Evolutionary conservation across 495 filamentous ascomycete genomes (phyloP), one percentile per base, ranked within the genome.

Genomic region (Evernia prunastri): DNA sequence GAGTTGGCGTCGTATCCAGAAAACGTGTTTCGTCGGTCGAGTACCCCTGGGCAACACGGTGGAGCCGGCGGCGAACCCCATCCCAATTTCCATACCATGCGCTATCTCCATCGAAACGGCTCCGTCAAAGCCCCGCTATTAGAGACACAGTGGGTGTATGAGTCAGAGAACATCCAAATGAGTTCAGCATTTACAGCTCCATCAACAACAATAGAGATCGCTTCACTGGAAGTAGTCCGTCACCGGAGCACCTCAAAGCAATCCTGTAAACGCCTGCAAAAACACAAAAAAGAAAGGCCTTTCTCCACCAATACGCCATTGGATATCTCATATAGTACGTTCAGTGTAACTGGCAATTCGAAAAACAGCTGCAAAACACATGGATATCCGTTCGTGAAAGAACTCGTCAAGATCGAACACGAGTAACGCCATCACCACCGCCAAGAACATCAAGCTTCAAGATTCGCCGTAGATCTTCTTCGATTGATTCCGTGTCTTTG

Each of bases 401-500:
- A 9, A 17, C 9, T n/a, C 18, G 29, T 66, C 60, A 56, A 67
- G 66, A 66, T 42, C 70, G 68, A 59, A 79, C 63, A 47, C 69
- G 57, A 42, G 68, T 56, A 40, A 72, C 66, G 45, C 58, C 59
- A 36, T 66, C 65, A 58, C 63, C 65, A 58, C 63, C 67, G 29
- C 40, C 27, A 43, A 68, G 45, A 33, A 71, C 72, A 67, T 79
- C 75, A 64, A 84, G 69, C 63, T 83, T 82, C 72, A 84, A 67
- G 45, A 83, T 78, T 25, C 80, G 73, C n/a, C 80, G 78, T 49
- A 84, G 66, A 72, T 83, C 79, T 69, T 82, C 78, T 70, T 83
- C 81, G 65, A 84, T 81, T 45, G 76, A 72, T 68, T 80, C 78
- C 7, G 56, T 39, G n/a, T 56, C 59, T 33, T n/a, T 43, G 36